Evolutionary conservation across 2,329 filamentous ascomycete species (phyloP), one percentile per base, ranked within the genome.

Genomic region (Nothopassalora personata): DNA sequence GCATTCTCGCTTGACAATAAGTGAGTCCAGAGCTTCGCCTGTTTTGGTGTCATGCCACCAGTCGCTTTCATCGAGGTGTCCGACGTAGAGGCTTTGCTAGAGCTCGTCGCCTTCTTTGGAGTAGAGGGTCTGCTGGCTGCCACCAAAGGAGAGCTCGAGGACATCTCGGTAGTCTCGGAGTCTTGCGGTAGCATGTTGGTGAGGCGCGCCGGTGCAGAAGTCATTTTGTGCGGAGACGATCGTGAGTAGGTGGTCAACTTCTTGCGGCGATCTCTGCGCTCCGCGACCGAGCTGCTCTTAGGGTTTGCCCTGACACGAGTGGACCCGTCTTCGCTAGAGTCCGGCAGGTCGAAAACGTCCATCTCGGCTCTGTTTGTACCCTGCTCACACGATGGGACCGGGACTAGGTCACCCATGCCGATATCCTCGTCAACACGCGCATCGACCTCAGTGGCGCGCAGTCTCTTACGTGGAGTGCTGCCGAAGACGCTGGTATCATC

Each of bases 11-110:
- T 64, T 11, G 58, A 58, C 23, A 73, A 60, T 18, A 72, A 52
- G 10, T 67, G 60, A 50, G 65, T 64, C 71, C 71, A 74, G 5
- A 71, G 59, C 33, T 68, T 64, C 13, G 59, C 61, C 54, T 73
- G 71, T 36, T 70, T 72, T 7, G 71, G 70, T 15, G 70, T 73
- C 49, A 68, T 56, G 4, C 57, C 60, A 5, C 46, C 54, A 28
- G 49, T 47, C 10, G 39, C 43, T 34, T 55, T 66, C 54, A 56
- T 43, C 8, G 62, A 54, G n/a, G 58, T 58, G 23, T 61, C 59
- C 15, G 65, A 58, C 4, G 60, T 65, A 6, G 56, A 57, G 4
- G 54, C 19, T 18, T 53, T 55, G n/a, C 52, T 31, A 13, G 55
- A 47, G 27, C 57, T 59, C 5, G 58, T 53, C 23, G 31, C 36